phyloP scores from a whole-genome alignment of 2,329 filamentous ascomycete genomes.

The Alternaria brassicae region DNA sequence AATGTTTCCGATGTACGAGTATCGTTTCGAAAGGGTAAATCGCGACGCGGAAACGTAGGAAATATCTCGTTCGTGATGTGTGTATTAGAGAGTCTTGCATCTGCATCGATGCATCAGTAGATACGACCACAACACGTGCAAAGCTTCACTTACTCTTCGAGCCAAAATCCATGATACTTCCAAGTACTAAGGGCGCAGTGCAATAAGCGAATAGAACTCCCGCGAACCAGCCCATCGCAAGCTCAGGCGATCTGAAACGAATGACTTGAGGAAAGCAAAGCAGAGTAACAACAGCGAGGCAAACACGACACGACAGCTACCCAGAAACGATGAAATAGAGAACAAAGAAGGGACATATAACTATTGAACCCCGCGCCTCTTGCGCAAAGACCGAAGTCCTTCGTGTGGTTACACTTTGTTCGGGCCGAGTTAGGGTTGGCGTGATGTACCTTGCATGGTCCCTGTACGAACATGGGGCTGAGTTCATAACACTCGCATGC shows the following conservation, averaged over 20 bases:
- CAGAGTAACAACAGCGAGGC: slow-evolving; percentile 21
- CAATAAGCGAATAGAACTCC: slow-evolving; percentile 28
- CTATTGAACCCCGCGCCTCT: slow-evolving; percentile 28
- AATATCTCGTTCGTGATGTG: not conserved
- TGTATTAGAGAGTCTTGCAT: slow-evolving; percentile 1
- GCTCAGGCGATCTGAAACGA: slow-evolving; percentile 35
- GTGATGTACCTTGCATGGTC: slow-evolving; percentile 20
- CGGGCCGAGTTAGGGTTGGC: slow-evolving; percentile 32
- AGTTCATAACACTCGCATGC: slow-evolving; percentile 27
- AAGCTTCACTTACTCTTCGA: slow-evolving; percentile 2
- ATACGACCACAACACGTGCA: not conserved
- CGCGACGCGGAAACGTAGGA: slow-evolving; percentile 14
- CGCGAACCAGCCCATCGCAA: slow-evolving; percentile 49
- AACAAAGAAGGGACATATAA: slow-evolving; percentile 33
- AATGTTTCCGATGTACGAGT: slow-evolving; percentile 5
- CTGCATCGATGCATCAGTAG: not conserved
- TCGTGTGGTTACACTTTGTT: slow-evolving; percentile 23
- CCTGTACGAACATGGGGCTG: slow-evolving; percentile 40
- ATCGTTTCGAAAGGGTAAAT: slow-evolving; percentile 10
- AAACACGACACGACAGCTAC: slow-evolving; percentile 19
- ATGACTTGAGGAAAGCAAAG: slow-evolving; percentile 27
- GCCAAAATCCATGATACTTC: not conserved
- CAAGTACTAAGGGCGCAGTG: slow-evolving; percentile 6
- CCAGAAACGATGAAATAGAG: slow-evolving; percentile 33
- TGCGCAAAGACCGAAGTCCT: slow-evolving; percentile 33